Evolutionary conservation across 441 rosid species (phyloP), one percentile per base, ranked within the genome.

Genomic region (Iberis amara): DNA sequence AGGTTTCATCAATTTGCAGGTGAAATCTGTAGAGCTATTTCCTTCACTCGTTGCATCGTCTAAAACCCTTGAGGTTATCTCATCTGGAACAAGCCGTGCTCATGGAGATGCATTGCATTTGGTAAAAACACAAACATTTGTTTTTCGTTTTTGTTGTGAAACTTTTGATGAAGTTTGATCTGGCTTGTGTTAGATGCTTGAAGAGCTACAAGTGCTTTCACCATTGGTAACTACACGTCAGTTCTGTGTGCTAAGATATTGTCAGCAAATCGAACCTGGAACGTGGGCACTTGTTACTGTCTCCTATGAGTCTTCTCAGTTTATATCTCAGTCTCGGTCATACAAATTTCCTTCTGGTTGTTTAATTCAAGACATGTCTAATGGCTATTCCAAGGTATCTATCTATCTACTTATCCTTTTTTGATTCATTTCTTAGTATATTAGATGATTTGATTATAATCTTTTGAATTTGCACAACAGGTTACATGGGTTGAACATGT

Each of bases 401-500:
- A n/a, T n/a, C n/a, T n/a, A n/a, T n/a, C 12, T 41, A 32, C 13
- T 28, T 31, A 26, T 0, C 36, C 12, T 5, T 4, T 47, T 6
- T 32, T 32, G 43, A 21, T n/a, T 11, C 43, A 2, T 8, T 21
- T 11, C 0, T 24, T n/a, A 35, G 66, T 40, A 37, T 14, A 13
- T 53, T 42, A 36, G 11, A 55, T 11, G 47, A 39, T 45, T 23
- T 48, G 36, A 36, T 14, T 47, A 39, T 11, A 28, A 36, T 30
- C 11, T 9, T 11, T 63, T 46, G 52, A 23, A 11, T 59, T 36
- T 60, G 4, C 12, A 21, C 30, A 54, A 57, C 71, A 89, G 97
- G 87, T 86, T 47, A 80, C 81, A 40, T 86, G 97, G 96, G 71
- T 89, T 27, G 97, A 89, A 48, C 94, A 82, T 64, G 81, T 78